Percentiles rank a stretch among this genome's conserved stretches.
Evolutionary conservation across 2,329 filamentous ascomycete genomes (phyloP).

Genomic region (Diaporthe sp.): DNA sequence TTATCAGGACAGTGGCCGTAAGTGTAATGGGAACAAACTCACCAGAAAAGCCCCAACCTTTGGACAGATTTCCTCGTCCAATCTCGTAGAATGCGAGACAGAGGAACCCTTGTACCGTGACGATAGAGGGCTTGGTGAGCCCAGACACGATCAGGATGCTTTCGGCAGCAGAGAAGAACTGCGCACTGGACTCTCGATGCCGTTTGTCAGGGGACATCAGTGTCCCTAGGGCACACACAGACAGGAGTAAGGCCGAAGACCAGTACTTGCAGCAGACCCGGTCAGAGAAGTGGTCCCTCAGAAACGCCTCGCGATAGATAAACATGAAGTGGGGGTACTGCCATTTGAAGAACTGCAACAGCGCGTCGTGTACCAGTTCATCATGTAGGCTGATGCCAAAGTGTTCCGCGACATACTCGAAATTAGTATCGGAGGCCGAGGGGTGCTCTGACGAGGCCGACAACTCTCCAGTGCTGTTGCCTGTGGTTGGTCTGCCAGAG

Average conservation of each 20-base stretch:
- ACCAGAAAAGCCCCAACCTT: slow-evolving; percentile 44
- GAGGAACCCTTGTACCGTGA: slow-evolving; percentile 41
- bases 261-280: slow-evolving; percentile 40
- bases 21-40: slow-evolving; percentile 31
- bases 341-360: slow-evolving; percentile 43
- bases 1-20: slow-evolving; percentile 41
- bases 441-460: neutral
- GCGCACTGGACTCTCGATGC: slow-evolving; percentile 32
- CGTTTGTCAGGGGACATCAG: slow-evolving; percentile 35
- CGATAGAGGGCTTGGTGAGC: slow-evolving; percentile 38
- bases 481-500: neutral
- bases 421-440: neutral
- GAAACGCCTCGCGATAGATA: slow-evolving; percentile 44
- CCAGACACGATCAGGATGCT: slow-evolving; percentile 41
- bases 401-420: slow-evolving; percentile 37
- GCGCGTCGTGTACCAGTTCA: slow-evolving; percentile 35
- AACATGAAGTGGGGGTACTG: slow-evolving; percentile 47
- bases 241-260: slow-evolving; percentile 40
- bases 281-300: slow-evolving; percentile 40
- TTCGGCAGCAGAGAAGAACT: slow-evolving; percentile 40
- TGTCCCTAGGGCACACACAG: slow-evolving; percentile 41
- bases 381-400: slow-evolving; percentile 40
- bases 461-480: slow-evolving; percentile 31
- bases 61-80: slow-evolving; percentile 42
- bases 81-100: slow-evolving; percentile 45